phyloP scores from a whole-genome alignment of 2,329 filamentous ascomycete genomes.

The Arthrobotrys sinensis region DNA sequence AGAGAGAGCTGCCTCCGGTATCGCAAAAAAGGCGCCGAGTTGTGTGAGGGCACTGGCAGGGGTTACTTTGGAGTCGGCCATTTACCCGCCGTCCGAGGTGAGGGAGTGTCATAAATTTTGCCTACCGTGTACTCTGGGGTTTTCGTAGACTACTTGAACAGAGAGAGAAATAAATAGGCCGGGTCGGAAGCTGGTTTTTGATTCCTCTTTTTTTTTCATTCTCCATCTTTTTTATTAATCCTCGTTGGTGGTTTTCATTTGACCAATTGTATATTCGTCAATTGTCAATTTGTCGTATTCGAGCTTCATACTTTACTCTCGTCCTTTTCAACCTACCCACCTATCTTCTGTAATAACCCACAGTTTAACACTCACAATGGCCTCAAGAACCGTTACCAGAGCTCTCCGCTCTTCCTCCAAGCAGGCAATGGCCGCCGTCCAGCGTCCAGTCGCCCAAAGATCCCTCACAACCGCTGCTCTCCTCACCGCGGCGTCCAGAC shows the following conservation, averaged over 20 bases:
- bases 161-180: conserved; percentile 60
- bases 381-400: conserved; percentile 53
- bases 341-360: neutral
- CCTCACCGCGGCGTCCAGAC: conserved; percentile 64
- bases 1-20: conserved; percentile 58
- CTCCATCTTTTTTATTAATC: conserved; percentile 1
- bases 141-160: conserved; percentile 3
- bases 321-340: conserved; percentile 4
- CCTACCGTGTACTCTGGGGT: too few relatives aligned
- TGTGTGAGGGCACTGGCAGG: neutral
- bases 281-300: conserved; percentile 22
- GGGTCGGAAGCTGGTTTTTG: conserved; percentile 39
- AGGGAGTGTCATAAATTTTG: neutral
- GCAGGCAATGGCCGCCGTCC: conserved; percentile 50
- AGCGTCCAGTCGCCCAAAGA: conserved; percentile 45
- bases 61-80: conserved; percentile 38
- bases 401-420: conserved; percentile 56
- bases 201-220: conserved; percentile 21
- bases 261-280: conserved; percentile 25
- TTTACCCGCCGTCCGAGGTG: conserved; percentile 43
- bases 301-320: neutral
- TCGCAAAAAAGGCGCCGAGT: conserved; percentile 42
- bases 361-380: conserved; percentile 32
- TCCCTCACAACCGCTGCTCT: conserved; percentile 59
- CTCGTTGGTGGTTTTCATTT: conserved; percentile 5